phyloP scores from a whole-genome alignment of 192 early-diverging fungal genomes.

The Cetraspora pellucida region DNA sequence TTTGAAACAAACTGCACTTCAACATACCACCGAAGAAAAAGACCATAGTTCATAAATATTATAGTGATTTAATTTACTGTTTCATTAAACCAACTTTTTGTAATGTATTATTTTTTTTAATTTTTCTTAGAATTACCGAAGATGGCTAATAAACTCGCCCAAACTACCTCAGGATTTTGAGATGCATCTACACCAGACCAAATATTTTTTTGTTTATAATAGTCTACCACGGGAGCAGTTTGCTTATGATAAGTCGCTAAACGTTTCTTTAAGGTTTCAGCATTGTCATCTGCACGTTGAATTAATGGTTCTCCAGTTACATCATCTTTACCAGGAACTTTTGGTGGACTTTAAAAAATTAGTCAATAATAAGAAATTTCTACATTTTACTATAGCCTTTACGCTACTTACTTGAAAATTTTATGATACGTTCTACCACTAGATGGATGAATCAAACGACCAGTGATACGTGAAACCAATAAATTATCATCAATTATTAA shows the following conservation, averaged over 20 bases:
- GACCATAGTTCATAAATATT: too few relatives aligned
- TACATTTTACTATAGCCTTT: not conserved
- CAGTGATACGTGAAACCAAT: constrained; percentile 94
- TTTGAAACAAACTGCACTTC: too few relatives aligned
- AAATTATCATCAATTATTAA: constrained; percentile 91
- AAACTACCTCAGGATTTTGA: constrained; percentile 85
- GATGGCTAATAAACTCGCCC: constrained; percentile 86
- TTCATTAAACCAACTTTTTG: too few relatives aligned
- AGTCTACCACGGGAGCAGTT: constrained; percentile 79
- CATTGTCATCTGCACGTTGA: constrained; percentile 98
- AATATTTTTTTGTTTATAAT: constrained; percentile 95
- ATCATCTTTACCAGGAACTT: constrained; percentile 88
- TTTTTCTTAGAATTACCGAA: constrained; percentile 51
- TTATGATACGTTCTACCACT: constrained; percentile 97
- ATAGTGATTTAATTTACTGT: too few relatives aligned
- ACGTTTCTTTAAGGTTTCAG: constrained; percentile 88
- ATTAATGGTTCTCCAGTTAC: constrained; percentile 97
- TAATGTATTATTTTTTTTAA: not conserved
- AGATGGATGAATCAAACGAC: constrained; percentile 91
- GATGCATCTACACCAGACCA: constrained; percentile 91
- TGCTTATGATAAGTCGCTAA: constrained; percentile 83
- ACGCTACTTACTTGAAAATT: constrained; percentile 68
- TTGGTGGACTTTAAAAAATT: constrained; percentile 71
- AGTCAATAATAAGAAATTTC: not conserved
- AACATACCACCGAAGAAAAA: too few relatives aligned